Percentiles rank a stretch among this genome's conserved stretches.
These are phyloP conservation scores for Cutaneotrichosporon daszewskae DNA, from an alignment of 1,284 basidiomycete species.

Conservation along the genomic window DNA sequence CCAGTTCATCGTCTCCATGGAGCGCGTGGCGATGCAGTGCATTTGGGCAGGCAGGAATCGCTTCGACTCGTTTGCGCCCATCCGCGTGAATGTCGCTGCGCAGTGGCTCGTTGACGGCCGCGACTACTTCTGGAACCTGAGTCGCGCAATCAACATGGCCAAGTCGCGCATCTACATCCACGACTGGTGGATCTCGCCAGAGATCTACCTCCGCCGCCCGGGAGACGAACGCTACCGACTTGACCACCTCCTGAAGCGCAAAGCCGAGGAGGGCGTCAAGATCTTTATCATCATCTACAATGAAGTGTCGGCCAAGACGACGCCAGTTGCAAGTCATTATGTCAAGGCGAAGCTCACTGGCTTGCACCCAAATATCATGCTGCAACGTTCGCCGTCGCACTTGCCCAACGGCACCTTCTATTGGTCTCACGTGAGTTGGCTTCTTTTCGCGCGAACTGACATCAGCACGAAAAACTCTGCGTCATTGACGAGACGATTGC, in stretches of 20 bases:
- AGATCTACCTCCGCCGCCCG: slow-evolving; percentile 77
- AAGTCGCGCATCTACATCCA: slow-evolving; percentile 87
- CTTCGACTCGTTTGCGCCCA: slow-evolving; percentile 91
- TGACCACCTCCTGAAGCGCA: slow-evolving; percentile 80
- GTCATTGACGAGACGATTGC: slow-evolving; percentile 78
- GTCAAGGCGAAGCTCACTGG: slow-evolving; percentile 80
- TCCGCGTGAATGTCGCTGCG: slow-evolving; percentile 84
- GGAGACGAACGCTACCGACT: slow-evolving; percentile 80
- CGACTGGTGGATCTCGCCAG: slow-evolving; percentile 78
- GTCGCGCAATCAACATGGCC: slow-evolving; percentile 83
- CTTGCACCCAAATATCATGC: slow-evolving; percentile 88
- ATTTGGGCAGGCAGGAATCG: slow-evolving; percentile 77
- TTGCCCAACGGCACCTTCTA: slow-evolving; percentile 97
- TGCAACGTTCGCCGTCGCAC: slow-evolving; percentile 95
- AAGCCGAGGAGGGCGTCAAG: slow-evolving; percentile 93
- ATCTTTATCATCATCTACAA: slow-evolving; percentile 95
- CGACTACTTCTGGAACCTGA: slow-evolving; percentile 97
- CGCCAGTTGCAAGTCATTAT: slow-evolving; percentile 86
- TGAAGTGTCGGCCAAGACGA: slow-evolving; percentile 96
- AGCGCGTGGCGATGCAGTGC: slow-evolving; percentile 70
- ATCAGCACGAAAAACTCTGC: slow-evolving; percentile 80
- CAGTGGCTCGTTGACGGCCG: slow-evolving; percentile 99
- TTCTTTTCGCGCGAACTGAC: neutral
- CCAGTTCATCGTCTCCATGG: slow-evolving; percentile 91
- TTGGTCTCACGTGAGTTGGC: slow-evolving; percentile 78